Percentiles rank a stretch among this genome's conserved stretches.
Conservation (phyloP, 2,329 filamentous ascomycete genomes). For the Colletotrichum kahawae region DNA sequence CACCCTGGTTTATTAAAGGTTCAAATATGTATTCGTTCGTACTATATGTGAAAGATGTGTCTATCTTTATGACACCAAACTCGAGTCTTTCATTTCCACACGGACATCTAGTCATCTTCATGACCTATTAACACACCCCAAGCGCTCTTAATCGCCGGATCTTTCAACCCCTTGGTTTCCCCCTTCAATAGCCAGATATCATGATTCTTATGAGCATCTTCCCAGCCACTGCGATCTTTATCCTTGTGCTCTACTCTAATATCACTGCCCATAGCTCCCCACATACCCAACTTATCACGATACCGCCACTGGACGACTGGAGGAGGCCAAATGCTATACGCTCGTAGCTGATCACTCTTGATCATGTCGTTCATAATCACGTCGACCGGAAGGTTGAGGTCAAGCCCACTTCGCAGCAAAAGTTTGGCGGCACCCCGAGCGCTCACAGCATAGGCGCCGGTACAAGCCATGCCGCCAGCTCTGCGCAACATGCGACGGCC, state of each 20-base stretch:
- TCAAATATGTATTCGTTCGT: neutral
- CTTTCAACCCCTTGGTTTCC: neutral
- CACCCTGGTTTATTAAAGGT: neutral
- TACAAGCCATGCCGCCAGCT: constrained; percentile 28
- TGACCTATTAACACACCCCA: neutral
- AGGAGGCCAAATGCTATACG: constrained; percentile 28
- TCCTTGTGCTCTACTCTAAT: constrained; percentile 25
- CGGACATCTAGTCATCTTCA: neutral
- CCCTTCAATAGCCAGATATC: constrained; percentile 1
- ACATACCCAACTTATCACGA: constrained; percentile 25
- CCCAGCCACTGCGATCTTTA: constrained; percentile 5
- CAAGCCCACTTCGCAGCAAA: constrained; percentile 24
- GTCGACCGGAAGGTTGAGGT: constrained; percentile 31
- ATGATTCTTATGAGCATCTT: neutral
- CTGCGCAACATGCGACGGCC: constrained; percentile 27
- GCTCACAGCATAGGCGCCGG: constrained; percentile 31
- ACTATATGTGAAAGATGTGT: neutral
- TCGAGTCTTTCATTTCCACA: neutral
- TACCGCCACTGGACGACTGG: constrained; percentile 32
- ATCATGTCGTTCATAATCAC: constrained; percentile 29
- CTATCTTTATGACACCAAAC: neutral
- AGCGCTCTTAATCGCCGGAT: neutral
- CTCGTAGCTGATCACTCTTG: constrained; percentile 22
- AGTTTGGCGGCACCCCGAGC: constrained; percentile 32
- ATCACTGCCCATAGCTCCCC: constrained; percentile 26